Conservation (phyloP, 2,329 filamentous ascomycete species). For the Diaporthe sp. region DNA sequence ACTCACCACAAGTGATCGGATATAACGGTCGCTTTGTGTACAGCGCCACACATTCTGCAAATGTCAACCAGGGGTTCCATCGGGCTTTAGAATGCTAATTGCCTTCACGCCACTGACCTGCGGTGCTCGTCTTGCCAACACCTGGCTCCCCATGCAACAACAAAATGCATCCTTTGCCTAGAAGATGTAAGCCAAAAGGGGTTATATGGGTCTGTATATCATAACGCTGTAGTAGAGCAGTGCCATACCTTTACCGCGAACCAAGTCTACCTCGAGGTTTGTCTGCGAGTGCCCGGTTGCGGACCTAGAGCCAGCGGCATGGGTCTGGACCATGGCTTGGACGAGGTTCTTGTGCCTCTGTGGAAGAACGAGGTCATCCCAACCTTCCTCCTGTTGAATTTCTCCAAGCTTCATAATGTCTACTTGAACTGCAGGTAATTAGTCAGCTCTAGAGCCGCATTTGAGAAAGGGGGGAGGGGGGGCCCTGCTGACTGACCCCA, state of each 20-base stretch:
- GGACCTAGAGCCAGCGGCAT: conserved; percentile 25
- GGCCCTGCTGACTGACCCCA: conserved; percentile 43
- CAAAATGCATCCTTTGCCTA: not conserved
- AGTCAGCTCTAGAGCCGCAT: not conserved
- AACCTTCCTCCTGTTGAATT: conserved; percentile 37
- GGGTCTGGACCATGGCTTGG: conserved; percentile 43
- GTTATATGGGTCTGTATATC: not conserved
- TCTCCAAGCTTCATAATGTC: conserved; percentile 35
- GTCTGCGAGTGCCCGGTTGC: not conserved
- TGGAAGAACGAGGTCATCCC: conserved; percentile 44
- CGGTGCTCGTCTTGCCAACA: not conserved
- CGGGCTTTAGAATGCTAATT: not conserved
- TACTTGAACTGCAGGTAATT: conserved; percentile 30
- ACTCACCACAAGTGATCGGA: conserved; percentile 23
- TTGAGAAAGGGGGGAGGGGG: too few relatives aligned
- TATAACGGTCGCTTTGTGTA: conserved; percentile 23
- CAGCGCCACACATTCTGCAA: conserved; percentile 11
- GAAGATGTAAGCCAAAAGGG: not conserved
- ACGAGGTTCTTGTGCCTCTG: conserved; percentile 43
- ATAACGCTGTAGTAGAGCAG: not conserved
- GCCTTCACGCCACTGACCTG: not conserved
- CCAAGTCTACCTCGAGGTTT: conserved; percentile 8
- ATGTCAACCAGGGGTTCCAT: not conserved
- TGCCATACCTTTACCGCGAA: conserved; percentile 5
- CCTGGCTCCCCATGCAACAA: not conserved